Evolutionary conservation across 179 eudicot genomes (phyloP).

Genomic region (Silene noctiflora): DNA sequence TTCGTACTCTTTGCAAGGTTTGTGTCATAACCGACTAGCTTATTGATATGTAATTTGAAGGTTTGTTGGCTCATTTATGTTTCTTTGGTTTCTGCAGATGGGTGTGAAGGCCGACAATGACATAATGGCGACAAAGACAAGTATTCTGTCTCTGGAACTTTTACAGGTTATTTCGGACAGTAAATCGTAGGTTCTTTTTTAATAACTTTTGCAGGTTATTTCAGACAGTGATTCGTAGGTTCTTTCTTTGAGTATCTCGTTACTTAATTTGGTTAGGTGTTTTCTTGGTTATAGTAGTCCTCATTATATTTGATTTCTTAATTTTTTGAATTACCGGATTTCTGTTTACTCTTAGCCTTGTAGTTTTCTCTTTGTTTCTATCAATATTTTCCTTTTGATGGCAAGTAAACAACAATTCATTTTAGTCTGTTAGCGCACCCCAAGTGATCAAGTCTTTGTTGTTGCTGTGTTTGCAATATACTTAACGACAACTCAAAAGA

Average conservation of each 20-base stretch:
- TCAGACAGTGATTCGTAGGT: not conserved
- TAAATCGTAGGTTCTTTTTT: not conserved
- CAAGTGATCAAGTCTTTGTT: not conserved
- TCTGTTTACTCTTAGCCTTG: not conserved
- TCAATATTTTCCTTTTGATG: not conserved
- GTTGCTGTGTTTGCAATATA: not conserved
- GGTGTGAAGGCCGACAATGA: constrained; percentile 95
- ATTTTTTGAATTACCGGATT: not conserved
- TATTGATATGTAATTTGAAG: constrained; percentile 10
- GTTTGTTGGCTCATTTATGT: constrained; percentile 21
- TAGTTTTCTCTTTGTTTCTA: not conserved
- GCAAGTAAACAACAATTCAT: not conserved
- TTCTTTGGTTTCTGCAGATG: constrained; percentile 55
- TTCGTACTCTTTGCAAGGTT: constrained; percentile 99
- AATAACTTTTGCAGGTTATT: constrained; percentile 80
- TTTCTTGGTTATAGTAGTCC: constrained; percentile 12
- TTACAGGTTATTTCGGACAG: constrained; percentile 59
- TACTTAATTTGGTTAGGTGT: not conserved
- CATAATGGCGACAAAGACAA: constrained; percentile 77
- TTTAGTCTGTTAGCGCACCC: not conserved
- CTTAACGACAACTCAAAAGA: too few relatives aligned
- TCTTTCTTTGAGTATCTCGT: not conserved
- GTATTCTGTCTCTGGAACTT: constrained; percentile 88
- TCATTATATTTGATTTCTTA: not conserved
- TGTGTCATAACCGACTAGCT: constrained; percentile 17